Conservation (phyloP, 2,329 filamentous ascomycete species). For the Microdochium trichocladiopsis region DNA sequence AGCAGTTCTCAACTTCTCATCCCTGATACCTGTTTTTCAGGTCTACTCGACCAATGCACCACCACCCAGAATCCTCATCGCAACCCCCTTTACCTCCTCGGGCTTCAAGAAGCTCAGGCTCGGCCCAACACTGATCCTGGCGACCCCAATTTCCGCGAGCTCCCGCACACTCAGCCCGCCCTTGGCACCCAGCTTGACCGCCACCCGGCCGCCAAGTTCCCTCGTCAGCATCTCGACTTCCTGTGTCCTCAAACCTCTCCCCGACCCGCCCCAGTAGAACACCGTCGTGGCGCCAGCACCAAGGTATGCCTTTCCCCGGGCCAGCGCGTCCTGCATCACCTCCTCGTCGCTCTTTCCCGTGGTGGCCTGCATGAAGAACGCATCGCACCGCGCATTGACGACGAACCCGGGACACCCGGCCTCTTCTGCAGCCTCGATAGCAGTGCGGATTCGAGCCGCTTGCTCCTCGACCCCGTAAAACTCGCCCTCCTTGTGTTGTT, state of each 20-base stretch:
- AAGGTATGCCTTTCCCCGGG: slow-evolving; percentile 48
- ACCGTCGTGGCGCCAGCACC: slow-evolving; percentile 50
- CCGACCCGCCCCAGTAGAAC: slow-evolving; percentile 51
- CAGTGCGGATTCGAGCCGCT: slow-evolving; percentile 34
- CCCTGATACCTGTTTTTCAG: background rate
- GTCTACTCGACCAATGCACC: slow-evolving; percentile 3
- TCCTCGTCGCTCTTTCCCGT: slow-evolving; percentile 19
- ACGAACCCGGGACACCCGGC: slow-evolving; percentile 47
- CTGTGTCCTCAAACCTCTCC: slow-evolving; percentile 30
- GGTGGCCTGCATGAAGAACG: slow-evolving; percentile 29
- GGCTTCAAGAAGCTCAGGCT: slow-evolving; percentile 33
- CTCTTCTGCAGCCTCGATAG: slow-evolving; percentile 32
- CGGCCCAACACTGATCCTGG: slow-evolving; percentile 48
- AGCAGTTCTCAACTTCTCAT: no score
- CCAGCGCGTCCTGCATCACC: slow-evolving; percentile 38
- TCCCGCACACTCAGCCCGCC: slow-evolving; percentile 34
- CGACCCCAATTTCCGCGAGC: slow-evolving; percentile 41
- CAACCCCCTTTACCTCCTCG: slow-evolving; percentile 25
- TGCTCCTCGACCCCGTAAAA: slow-evolving; percentile 34
- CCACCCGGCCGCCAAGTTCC: slow-evolving; percentile 40
- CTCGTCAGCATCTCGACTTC: slow-evolving; percentile 39
- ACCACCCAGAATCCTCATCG: slow-evolving; percentile 19
- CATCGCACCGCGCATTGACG: slow-evolving; percentile 51
- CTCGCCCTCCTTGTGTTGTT: slow-evolving; percentile 18
- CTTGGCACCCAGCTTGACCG: slow-evolving; percentile 33